These are phyloP conservation scores for Saccharomycopsis phalli DNA, from an alignment of 1,139 yeast genomes.

Conservation along the genomic window DNA sequence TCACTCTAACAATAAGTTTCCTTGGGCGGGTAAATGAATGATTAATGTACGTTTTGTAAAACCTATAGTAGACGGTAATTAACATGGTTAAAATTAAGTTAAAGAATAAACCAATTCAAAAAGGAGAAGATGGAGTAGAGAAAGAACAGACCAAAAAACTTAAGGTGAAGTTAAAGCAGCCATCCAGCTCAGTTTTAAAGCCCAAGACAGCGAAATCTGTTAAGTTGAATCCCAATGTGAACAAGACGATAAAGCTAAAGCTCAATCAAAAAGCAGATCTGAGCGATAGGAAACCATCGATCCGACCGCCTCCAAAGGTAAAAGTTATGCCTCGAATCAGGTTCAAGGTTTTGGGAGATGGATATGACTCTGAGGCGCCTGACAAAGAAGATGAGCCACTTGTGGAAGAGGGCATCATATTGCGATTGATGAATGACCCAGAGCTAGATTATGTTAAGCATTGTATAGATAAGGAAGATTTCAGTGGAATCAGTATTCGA, in stretches of 20 bases:
- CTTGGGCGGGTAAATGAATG: neutral
- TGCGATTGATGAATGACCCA: conserved; percentile 73
- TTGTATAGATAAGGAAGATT: conserved; percentile 72
- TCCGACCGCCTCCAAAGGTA: conserved; percentile 19
- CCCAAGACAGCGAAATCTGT: neutral
- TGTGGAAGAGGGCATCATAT: conserved; percentile 74
- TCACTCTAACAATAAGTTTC: neutral
- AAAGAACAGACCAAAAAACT: conserved; percentile 10
- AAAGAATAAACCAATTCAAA: conserved; percentile 20
- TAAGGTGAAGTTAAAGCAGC: conserved; percentile 22
- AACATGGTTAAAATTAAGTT: conserved; percentile 25
- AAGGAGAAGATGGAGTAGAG: neutral
- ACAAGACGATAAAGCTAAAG: conserved; percentile 4
- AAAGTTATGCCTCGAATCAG: conserved; percentile 36
- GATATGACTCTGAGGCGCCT: conserved; percentile 95
- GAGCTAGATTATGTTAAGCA: conserved; percentile 70
- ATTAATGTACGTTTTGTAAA: neutral
- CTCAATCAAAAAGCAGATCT: conserved; percentile 4
- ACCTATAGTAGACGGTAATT: neutral
- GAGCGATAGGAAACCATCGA: neutral
- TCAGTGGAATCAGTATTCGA: conserved; percentile 61
- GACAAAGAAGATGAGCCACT: conserved; percentile 93
- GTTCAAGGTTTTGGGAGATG: conserved; percentile 85
- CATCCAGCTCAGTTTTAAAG: neutral
- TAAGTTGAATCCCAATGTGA: conserved; percentile 1